Conservation (phyloP, 179 eudicot species). For the Kewa caespitosa region DNA sequence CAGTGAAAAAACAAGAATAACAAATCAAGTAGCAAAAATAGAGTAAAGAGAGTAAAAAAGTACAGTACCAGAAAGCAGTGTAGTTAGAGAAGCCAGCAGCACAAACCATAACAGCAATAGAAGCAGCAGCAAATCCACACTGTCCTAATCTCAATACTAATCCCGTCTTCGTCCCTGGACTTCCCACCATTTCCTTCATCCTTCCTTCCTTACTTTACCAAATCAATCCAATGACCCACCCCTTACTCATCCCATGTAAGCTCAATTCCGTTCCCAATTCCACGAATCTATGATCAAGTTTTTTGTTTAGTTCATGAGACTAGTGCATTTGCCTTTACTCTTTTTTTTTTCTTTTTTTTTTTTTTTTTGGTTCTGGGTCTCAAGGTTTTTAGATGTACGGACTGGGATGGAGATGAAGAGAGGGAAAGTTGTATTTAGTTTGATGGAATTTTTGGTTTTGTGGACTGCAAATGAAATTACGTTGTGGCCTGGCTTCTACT, state of each 20-base stretch:
- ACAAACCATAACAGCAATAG: constrained; percentile 72
- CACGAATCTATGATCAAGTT: background rate
- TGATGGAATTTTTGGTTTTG: no score
- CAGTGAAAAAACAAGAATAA: background rate
- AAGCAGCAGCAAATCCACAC: constrained; percentile 79
- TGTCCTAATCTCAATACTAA: constrained; percentile 74
- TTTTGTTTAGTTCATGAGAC: no score
- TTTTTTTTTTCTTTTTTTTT: no score
- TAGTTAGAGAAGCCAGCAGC: constrained; percentile 73
- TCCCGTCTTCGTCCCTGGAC: constrained; percentile 79
- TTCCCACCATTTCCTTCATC: constrained; percentile 80
- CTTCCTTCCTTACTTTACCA: constrained; percentile 11
- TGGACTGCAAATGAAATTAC: background rate
- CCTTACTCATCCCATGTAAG: background rate
- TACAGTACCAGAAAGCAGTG: constrained; percentile 84
- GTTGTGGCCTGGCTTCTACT: background rate
- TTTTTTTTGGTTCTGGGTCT: no score
- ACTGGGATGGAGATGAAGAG: no score
- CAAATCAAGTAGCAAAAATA: background rate
- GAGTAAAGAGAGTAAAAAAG: background rate
- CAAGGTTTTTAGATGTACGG: background rate
- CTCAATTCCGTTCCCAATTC: background rate
- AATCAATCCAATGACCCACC: background rate
- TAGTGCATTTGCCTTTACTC: no score
- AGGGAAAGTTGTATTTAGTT: no score